Percentiles rank a stretch among this genome's conserved stretches.
Evolutionary conservation across 2,329 filamentous ascomycete species (phyloP).

Genomic region (Fusarium miscanthi): DNA sequence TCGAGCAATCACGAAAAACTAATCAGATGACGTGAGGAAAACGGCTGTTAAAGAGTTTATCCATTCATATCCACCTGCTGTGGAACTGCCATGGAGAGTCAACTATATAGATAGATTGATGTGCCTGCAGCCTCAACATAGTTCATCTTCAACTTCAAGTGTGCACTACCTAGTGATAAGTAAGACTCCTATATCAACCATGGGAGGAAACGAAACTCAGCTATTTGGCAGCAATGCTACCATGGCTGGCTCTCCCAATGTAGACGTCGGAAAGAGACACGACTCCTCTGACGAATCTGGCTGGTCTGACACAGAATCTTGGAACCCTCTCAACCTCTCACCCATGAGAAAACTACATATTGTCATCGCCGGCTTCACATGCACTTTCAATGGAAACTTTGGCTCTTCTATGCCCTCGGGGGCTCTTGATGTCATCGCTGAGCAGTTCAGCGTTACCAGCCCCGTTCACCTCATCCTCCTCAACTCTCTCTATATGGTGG

Average conservation of each 20-base stretch:
- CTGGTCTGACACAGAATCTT: slow-evolving; percentile 34
- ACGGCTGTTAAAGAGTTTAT: not conserved
- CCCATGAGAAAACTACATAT: slow-evolving; percentile 49
- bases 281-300: slow-evolving; percentile 34
- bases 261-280: slow-evolving; percentile 16
- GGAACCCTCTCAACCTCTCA: slow-evolving; percentile 49
- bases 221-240: slow-evolving; percentile 12
- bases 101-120: slow-evolving; percentile 5
- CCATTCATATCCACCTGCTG: slow-evolving; percentile 1
- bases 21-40: slow-evolving; percentile 14
- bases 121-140: not conserved
- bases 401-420: slow-evolving; percentile 52
- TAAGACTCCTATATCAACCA: not conserved
- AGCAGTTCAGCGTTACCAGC: slow-evolving; percentile 44
- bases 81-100: slow-evolving; percentile 22
- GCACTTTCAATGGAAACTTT: slow-evolving; percentile 52
- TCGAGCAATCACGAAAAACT: slow-evolving; percentile 6
- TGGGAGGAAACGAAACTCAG: slow-evolving; percentile 20
- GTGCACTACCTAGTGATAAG: not conserved
- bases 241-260: not conserved
- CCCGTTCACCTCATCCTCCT: slow-evolving; percentile 47
- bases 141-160: not conserved
- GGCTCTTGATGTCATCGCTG: slow-evolving; percentile 50
- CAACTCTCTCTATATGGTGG: slow-evolving; percentile 52
- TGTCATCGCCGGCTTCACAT: slow-evolving; percentile 50